These are phyloP conservation scores for Crataegus laevigata DNA, from an alignment of 306 rosid species.

Conservation along the genomic window DNA sequence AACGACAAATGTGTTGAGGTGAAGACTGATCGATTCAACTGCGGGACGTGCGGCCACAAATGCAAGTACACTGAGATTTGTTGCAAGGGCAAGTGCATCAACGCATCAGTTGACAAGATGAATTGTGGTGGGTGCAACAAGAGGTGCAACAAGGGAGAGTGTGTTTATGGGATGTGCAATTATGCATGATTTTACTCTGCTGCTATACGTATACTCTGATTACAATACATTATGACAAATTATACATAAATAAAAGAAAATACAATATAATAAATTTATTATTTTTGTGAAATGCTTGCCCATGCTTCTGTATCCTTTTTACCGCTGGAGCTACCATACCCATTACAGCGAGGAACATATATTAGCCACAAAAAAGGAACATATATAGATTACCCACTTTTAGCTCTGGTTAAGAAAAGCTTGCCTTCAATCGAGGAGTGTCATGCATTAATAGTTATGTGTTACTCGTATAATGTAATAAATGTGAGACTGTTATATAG, in stretches of 20 bases:
- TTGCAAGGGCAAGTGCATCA: constrained; percentile 41
- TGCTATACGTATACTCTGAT: too few species aligned
- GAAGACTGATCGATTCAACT: constrained; percentile 26
- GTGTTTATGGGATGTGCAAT: not conserved
- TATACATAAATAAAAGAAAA: not conserved
- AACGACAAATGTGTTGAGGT: constrained; percentile 34
- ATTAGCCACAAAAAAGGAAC: not conserved
- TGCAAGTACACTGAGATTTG: constrained; percentile 35
- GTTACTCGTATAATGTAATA: too few species aligned
- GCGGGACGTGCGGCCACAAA: constrained; percentile 33
- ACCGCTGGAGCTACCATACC: too few species aligned
- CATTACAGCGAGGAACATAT: too few species aligned
- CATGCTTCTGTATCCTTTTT: too few species aligned
- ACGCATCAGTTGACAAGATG: constrained; percentile 23
- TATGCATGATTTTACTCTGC: not conserved
- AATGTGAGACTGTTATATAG: too few species aligned
- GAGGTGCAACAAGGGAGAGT: constrained; percentile 35
- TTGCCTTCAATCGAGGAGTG: too few species aligned
- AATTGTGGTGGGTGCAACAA: constrained; percentile 42
- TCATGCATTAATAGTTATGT: too few species aligned
- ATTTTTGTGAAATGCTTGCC: too few species aligned
- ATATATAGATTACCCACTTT: not conserved
- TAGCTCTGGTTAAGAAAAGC: not conserved
- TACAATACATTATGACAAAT: not conserved
- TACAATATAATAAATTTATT: too few species aligned